Evolutionary conservation across 2,329 filamentous ascomycete species (phyloP), one percentile per base, ranked within the genome.

Genomic region (Trichoderma atrobrunneum): DNA sequence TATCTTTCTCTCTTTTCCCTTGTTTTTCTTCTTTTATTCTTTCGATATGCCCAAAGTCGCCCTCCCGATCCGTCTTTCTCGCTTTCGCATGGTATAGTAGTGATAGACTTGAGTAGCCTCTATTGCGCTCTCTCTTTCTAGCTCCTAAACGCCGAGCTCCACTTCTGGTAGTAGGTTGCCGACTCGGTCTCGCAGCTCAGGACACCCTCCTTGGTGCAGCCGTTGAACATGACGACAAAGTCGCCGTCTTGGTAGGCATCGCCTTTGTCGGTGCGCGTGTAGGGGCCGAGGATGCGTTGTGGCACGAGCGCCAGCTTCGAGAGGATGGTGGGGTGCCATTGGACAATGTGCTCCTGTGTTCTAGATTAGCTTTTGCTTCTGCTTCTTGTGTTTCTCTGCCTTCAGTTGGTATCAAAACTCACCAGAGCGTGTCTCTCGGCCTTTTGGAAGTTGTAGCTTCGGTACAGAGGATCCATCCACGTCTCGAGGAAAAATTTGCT

Each of bases 301-400:
- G 95, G 94, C n/a, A 99, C 87, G 26, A 99, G 86, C 1, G 93
- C 95, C 74, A 98, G 84, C 79, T 94, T 96, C 48, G 95, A 94
- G 12, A 99, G 88, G 59, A 99, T 92, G 0, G 96, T 99, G 32
- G 95, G 94, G 80, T 99, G 96, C 97, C 96, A 99, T 85, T 97
- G 95, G 39, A 93, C 90, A 76, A 95, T 92, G 79, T 96, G 93
- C 82, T 95, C 93, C 92, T 95, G 74, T 8, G 16, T 14, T 36
- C 56, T 62, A 2, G 30, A 74, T 85, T 74, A 84, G 78, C 70
- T 10, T 12, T 11, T 34, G 26, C 7, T 48, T 26, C 11, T 34
- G 26, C 7, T 48, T 26, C 11, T 7, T 12, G 7, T 10, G 14
- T 11, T 7, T 11, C 14, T 10, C n/a, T 34, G 8, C 1, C n/a